phyloP scores from a whole-genome alignment of 495 filamentous ascomycete species.

The Aspergillus saccharolyticus region DNA sequence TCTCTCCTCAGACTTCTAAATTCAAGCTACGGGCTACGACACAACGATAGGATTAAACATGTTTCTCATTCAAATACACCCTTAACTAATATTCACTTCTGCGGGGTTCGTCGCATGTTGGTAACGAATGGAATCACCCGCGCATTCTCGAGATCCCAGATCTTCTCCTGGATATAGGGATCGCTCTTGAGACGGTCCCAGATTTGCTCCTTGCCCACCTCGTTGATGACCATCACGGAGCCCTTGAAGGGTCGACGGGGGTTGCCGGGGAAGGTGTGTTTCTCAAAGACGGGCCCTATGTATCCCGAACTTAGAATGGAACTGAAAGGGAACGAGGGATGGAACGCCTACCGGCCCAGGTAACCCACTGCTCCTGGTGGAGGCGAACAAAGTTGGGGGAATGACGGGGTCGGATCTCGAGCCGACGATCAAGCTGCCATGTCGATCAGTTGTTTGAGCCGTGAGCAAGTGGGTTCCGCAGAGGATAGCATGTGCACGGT shows the following conservation, averaged over 20 bases:
- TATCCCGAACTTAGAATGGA: neutral
- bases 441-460: no score
- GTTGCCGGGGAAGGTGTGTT: neutral
- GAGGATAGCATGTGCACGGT: no score
- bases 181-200: neutral
- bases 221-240: slow-evolving; percentile 2
- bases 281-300: neutral
- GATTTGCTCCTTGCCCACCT: neutral
- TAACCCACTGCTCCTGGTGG: neutral
- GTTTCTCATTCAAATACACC: no score
- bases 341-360: neutral
- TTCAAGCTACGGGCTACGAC: no score
- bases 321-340: neutral
- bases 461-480: no score
- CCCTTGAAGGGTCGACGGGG: neutral
- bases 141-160: slow-evolving; percentile 2
- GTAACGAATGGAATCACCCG: neutral
- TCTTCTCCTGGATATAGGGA: neutral
- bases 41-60: no score
- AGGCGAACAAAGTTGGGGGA: slow-evolving; percentile 3
- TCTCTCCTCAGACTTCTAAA: no score
- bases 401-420: slow-evolving; percentile 1
- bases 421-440: neutral
- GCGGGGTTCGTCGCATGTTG: neutral
- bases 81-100: no score